Base-by-base conservation (phyloP, 345 rosid genomes). In the Hypericum androsaemum region DNA sequence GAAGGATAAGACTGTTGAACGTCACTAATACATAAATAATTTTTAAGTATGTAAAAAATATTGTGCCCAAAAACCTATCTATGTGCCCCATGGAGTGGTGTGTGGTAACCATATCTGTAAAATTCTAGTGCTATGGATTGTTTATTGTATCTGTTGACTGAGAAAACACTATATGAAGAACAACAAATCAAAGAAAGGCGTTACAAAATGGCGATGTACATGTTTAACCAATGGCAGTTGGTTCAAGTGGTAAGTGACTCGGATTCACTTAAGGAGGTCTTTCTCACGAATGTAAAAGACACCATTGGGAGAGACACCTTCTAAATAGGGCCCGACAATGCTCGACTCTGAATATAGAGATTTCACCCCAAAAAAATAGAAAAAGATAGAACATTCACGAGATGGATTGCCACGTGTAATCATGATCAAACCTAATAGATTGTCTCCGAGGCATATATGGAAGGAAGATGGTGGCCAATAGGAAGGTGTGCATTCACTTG, bases 151-250 rank as follows among this genome's bases (percentile, higher is more conserved):
- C 43, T 64, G 15, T 52, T n/a, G 9, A 22, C 45, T 6, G 8
- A 11, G 51, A 16, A 39, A 11, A 32, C 37, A 37, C 50, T 41
- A 44, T 50, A 42, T 36, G n/a, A 55, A 46, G 49, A 43, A 58
- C 4, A 49, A 47, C 8, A 54, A 55, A 60, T 53, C 15, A 50
- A 13, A 40, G 54, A 54, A 58, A 57, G 55, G 41, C 44, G 52
- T 32, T 15, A 41, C 1, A 17, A 42, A 50, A 41, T 22, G 36
- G 50, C 13, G 37, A 51, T 39, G 41, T 10, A 10, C 52, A 51
- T 13, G 43, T 12, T 37, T 43, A 65, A 10, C 32, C 2, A 22
- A 22, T 22, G 32, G 32, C 2, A 22, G 32, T 22, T 22, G 32
- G 32, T 22, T 22, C 32, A 22, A 22, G 32, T 22, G 32, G 32